Percentiles rank a stretch among this genome's conserved stretches.
These are phyloP conservation scores for Protomyces macrosporus DNA, from an alignment of 1,139 yeast species.

Conservation along the genomic window DNA sequence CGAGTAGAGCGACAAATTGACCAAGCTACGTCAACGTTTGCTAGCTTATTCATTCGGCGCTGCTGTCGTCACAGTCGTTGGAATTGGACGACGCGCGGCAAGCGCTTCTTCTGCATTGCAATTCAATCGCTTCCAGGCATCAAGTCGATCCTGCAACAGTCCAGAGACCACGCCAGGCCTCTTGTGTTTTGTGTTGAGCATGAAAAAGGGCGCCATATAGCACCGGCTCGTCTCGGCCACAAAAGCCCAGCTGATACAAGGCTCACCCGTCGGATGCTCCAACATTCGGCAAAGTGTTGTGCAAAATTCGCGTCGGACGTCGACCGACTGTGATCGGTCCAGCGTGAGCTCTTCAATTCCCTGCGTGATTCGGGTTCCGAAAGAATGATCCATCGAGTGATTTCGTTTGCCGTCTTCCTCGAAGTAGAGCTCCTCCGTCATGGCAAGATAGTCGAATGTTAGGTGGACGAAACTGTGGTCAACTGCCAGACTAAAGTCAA, in stretches of 20 bases:
- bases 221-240: constrained; percentile 1
- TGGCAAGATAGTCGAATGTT: not conserved
- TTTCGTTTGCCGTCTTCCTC: not conserved
- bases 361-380: not conserved
- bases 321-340: not conserved
- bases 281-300: not conserved
- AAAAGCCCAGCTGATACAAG: constrained; percentile 13
- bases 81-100: no score
- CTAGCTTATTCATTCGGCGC: no score
- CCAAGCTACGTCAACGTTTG: no score
- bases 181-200: not conserved
- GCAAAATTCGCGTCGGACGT: not conserved
- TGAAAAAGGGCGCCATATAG: constrained; percentile 14
- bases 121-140: not conserved
- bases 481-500: not conserved
- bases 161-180: constrained; percentile 5
- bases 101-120: no score
- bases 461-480: constrained; percentile 5
- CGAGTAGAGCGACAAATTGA: no score
- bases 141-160: not conserved
- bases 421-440: not conserved
- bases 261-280: constrained; percentile 1
- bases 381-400: no score
- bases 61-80: no score
- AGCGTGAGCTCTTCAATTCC: not conserved